Conservation (phyloP, 2,329 filamentous ascomycete species). For the Colletotrichum cuscutae region DNA sequence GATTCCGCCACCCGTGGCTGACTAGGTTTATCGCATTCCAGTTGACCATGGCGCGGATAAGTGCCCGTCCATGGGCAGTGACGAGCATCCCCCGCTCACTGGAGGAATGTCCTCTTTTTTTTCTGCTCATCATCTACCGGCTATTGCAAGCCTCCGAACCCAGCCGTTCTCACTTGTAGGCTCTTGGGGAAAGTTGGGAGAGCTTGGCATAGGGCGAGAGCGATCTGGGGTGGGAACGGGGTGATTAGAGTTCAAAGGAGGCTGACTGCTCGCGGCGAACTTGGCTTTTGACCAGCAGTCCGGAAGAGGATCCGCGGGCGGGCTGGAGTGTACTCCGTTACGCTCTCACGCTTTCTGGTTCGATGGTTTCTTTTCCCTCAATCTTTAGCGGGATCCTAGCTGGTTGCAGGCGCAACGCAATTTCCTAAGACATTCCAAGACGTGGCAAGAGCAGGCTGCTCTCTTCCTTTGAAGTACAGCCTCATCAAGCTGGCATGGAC, state of each 20-base stretch:
- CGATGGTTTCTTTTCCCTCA: too few species aligned
- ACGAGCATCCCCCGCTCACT: background rate
- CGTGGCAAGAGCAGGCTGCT: background rate
- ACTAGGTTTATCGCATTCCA: background rate
- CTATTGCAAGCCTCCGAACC: background rate
- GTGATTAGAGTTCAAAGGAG: background rate
- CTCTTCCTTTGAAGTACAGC: background rate
- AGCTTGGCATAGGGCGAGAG: background rate
- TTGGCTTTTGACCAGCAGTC: background rate
- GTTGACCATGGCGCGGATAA: background rate
- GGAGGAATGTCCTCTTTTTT: background rate
- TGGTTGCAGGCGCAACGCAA: background rate
- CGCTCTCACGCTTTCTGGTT: background rate
- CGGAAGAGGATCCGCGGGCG: background rate
- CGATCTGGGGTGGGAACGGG: background rate
- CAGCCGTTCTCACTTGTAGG: background rate
- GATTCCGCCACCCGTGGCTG: background rate
- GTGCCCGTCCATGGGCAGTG: background rate
- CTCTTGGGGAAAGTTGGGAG: too few species aligned
- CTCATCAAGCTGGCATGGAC: too few species aligned
- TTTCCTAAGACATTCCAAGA: constrained; percentile 7
- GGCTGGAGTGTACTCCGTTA: background rate
- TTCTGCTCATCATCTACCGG: background rate
- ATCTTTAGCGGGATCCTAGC: background rate
- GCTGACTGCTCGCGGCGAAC: background rate